phyloP scores from a whole-genome alignment of 1,139 yeast genomes.

The Kodamaea anthophila region DNA sequence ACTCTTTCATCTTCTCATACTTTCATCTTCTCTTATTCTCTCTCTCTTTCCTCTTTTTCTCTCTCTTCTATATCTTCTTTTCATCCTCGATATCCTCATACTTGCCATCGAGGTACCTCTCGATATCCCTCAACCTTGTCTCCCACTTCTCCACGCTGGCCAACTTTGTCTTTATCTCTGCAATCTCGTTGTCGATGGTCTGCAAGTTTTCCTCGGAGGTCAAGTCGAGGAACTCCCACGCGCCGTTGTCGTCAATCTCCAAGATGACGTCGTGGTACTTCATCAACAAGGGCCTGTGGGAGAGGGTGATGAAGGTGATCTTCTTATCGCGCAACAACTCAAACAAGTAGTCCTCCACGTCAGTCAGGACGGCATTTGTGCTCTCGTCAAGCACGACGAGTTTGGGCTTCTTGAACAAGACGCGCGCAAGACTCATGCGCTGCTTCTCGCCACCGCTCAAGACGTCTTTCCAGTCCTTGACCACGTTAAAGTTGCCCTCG shows the following conservation, averaged over 20 bases:
- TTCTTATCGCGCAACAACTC: slow-evolving; percentile 65
- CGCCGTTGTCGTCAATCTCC: slow-evolving; percentile 53
- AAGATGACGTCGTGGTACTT: slow-evolving; percentile 77
- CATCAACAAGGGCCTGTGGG: slow-evolving; percentile 80
- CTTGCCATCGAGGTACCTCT: slow-evolving; percentile 37
- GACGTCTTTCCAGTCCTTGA: slow-evolving; percentile 84
- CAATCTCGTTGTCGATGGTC: slow-evolving; percentile 61
- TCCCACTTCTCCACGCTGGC: slow-evolving; percentile 49
- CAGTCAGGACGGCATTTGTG: slow-evolving; percentile 87
- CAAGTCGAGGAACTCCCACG: slow-evolving; percentile 42
- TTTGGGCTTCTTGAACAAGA: slow-evolving; percentile 73
- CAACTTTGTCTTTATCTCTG: slow-evolving; percentile 50
- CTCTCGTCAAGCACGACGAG: slow-evolving; percentile 89
- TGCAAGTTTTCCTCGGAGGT: slow-evolving; percentile 56
- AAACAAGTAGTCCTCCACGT: slow-evolving; percentile 84
- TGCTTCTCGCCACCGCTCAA: slow-evolving; percentile 95
- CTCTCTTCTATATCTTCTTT: slow-evolving; percentile 1
- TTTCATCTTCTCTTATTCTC: background rate
- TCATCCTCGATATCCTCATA: slow-evolving; percentile 12
- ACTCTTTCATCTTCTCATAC: too few species aligned
- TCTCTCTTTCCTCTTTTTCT: background rate
- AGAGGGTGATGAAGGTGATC: slow-evolving; percentile 76
- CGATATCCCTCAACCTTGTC: slow-evolving; percentile 39
- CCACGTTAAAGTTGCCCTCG: slow-evolving; percentile 56
- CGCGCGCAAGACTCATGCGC: slow-evolving; percentile 83